These are phyloP conservation scores for Sextonia rubra DNA, from an alignment of 164 flowering plant genomes.

Conservation along the genomic window DNA sequence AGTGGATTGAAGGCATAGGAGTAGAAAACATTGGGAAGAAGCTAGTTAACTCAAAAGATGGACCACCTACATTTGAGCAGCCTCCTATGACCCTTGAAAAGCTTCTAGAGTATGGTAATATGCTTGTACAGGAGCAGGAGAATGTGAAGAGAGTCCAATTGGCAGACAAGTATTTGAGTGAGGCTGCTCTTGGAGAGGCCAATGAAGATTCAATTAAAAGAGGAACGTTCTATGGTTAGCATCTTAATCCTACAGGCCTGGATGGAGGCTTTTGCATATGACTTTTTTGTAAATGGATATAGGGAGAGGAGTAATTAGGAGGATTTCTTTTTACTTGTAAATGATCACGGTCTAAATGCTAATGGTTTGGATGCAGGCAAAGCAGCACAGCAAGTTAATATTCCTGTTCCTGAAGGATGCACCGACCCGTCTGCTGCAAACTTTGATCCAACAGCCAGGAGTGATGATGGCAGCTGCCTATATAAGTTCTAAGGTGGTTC, in stretches of 20 bases:
- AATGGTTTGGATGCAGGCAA: slow-evolving; percentile 33
- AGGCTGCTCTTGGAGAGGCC: slow-evolving; percentile 47
- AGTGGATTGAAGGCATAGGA: slow-evolving; percentile 39
- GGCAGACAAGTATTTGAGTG: slow-evolving; percentile 41
- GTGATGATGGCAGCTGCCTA: slow-evolving; percentile 43
- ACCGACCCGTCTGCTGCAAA: slow-evolving; percentile 36
- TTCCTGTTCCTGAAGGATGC: slow-evolving; percentile 54
- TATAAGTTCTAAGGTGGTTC: slow-evolving; percentile 14
- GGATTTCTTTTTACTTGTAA: neutral
- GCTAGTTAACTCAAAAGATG: slow-evolving; percentile 53
- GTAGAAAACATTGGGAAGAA: slow-evolving; percentile 34
- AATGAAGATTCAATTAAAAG: slow-evolving; percentile 30
- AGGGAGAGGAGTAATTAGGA: too few species aligned
- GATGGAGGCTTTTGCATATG: slow-evolving; percentile 19
- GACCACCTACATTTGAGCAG: slow-evolving; percentile 48
- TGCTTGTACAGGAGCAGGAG: slow-evolving; percentile 49
- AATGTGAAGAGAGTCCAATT: slow-evolving; percentile 58
- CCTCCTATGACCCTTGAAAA: slow-evolving; percentile 41
- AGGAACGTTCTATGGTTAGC: slow-evolving; percentile 33
- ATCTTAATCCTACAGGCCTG: slow-evolving; percentile 11
- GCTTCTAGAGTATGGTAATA: slow-evolving; percentile 43
- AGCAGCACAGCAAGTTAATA: slow-evolving; percentile 48
- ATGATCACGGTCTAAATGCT: neutral
- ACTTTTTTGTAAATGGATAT: too few species aligned
- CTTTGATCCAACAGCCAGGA: slow-evolving; percentile 52